Conservation (phyloP, 148 eudicot genomes). For the Drosera capensis region DNA sequence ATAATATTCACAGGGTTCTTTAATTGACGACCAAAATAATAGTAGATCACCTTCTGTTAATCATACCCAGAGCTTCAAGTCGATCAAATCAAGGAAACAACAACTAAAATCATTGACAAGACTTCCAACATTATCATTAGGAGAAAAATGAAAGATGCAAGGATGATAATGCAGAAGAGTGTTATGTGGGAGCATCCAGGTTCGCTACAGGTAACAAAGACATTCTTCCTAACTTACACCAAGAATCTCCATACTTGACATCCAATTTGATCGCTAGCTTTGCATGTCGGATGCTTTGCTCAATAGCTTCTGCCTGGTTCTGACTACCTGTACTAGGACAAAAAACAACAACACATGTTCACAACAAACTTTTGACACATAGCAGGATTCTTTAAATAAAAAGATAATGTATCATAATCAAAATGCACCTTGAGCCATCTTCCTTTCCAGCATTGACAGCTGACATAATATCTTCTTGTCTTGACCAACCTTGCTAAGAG, state of each 20-base stretch:
- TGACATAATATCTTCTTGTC: slow-evolving; percentile 75
- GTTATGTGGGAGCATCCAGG: too few relatives aligned
- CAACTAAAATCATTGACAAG: too few relatives aligned
- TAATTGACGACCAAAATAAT: too few relatives aligned
- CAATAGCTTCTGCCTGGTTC: slow-evolving; percentile 52
- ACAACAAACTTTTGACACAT: not conserved
- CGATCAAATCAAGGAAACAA: too few relatives aligned
- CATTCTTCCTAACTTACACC: slow-evolving; percentile 99
- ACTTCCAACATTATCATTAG: too few relatives aligned
- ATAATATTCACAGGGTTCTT: too few relatives aligned
- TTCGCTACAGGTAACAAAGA: too few relatives aligned
- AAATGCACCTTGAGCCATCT: slow-evolving; percentile 69
- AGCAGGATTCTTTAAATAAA: not conserved
- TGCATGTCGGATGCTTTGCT: slow-evolving; percentile 77
- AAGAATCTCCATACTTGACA: slow-evolving; percentile 86
- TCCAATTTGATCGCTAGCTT: slow-evolving; percentile 82
- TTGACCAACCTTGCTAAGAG: slow-evolving; percentile 87
- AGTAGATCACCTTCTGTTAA: too few relatives aligned
- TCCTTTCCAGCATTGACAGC: slow-evolving; percentile 89
- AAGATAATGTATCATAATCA: slow-evolving; percentile 9
- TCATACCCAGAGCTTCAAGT: too few relatives aligned
- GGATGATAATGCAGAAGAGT: too few relatives aligned
- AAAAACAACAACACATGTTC: not conserved
- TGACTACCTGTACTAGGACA: slow-evolving; percentile 41
- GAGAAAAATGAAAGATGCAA: too few relatives aligned